Conservation (phyloP, 2,329 filamentous ascomycete genomes). For the Exserohilum turcica region DNA sequence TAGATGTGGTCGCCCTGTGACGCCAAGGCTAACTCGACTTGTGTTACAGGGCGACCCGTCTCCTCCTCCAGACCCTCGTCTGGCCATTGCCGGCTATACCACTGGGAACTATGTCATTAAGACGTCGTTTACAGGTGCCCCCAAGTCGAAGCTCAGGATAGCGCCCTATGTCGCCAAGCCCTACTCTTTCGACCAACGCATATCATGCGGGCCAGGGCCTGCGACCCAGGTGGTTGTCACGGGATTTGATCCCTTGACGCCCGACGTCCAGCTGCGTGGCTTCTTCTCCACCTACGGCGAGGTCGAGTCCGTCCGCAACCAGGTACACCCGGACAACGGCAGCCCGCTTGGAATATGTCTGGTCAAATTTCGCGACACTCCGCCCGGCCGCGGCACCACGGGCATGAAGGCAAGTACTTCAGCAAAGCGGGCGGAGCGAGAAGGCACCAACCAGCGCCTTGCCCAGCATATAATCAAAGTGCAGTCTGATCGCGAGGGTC, state of each 20-base stretch:
- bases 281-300: constrained; percentile 83
- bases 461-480: constrained; percentile 79
- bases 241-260: constrained; percentile 91
- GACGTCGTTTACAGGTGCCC: constrained; percentile 63
- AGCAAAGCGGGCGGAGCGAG: constrained; percentile 77
- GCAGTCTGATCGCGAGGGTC: constrained; percentile 86
- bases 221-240: constrained; percentile 89
- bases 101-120: constrained; percentile 54
- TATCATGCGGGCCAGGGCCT: constrained; percentile 85
- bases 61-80: constrained; percentile 80
- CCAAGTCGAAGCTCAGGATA: constrained; percentile 71
- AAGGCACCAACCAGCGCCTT: constrained; percentile 78
- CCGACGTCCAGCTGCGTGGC: constrained; percentile 75
- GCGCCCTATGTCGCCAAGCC: constrained; percentile 80
- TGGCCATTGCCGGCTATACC: constrained; percentile 68
- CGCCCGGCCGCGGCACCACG: constrained; percentile 55
- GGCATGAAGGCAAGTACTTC: constrained; percentile 75
- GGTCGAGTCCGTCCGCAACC: constrained; percentile 88
- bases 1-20: constrained; percentile 49
- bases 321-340: constrained; percentile 92
- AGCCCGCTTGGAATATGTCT: constrained; percentile 93
- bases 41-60: constrained; percentile 74
- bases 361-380: constrained; percentile 82
- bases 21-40: constrained; percentile 50
- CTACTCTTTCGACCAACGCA: constrained; percentile 79